These are phyloP conservation scores for Lactifluus hygrophoroides DNA, from an alignment of 768 basidiomycete genomes.

Conservation along the genomic window DNA sequence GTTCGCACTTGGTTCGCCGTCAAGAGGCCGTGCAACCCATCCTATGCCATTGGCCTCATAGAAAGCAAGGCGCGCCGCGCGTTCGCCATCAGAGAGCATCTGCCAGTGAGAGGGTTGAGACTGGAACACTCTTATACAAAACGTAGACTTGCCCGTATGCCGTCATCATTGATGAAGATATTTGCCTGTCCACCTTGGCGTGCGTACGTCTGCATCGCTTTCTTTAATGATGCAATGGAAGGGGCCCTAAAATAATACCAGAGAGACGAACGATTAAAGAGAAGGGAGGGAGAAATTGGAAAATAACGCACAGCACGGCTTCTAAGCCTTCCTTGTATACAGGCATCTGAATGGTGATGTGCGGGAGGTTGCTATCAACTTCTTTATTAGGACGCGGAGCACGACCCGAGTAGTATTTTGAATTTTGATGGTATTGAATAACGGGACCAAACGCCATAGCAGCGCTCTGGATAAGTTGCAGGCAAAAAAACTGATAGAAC, in stretches of 20 bases:
- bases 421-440: slow-evolving; percentile 43
- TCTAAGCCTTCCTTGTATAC: slow-evolving; percentile 51
- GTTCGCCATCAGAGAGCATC: slow-evolving; percentile 36
- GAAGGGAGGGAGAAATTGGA: not conserved
- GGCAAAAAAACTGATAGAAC: slow-evolving; percentile 28
- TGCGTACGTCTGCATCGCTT: slow-evolving; percentile 55
- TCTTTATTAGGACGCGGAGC: slow-evolving; percentile 36
- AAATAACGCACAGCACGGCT: slow-evolving; percentile 36
- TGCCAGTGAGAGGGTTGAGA: slow-evolving; percentile 8
- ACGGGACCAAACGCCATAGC: slow-evolving; percentile 43
- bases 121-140: not conserved
- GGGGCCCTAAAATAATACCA: slow-evolving; percentile 30
- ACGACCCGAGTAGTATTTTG: slow-evolving; percentile 44
- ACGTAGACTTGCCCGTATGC: slow-evolving; percentile 35
- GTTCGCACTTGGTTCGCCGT: slow-evolving; percentile 29
- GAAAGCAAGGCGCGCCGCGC: slow-evolving; percentile 39
- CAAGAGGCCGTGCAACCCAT: slow-evolving; percentile 51
- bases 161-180: slow-evolving; percentile 57
- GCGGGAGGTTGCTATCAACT: slow-evolving; percentile 38
- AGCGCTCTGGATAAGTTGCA: slow-evolving; percentile 36
- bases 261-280: not conserved
- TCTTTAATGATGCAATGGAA: slow-evolving; percentile 47
- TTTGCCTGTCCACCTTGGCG: slow-evolving; percentile 54
- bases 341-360: slow-evolving; percentile 48
- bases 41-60: slow-evolving; percentile 52